Percentiles rank a stretch among this genome's conserved stretches.
phyloP scores from a whole-genome alignment of 257 asterid species.

The Cynanchum wilfordii region DNA sequence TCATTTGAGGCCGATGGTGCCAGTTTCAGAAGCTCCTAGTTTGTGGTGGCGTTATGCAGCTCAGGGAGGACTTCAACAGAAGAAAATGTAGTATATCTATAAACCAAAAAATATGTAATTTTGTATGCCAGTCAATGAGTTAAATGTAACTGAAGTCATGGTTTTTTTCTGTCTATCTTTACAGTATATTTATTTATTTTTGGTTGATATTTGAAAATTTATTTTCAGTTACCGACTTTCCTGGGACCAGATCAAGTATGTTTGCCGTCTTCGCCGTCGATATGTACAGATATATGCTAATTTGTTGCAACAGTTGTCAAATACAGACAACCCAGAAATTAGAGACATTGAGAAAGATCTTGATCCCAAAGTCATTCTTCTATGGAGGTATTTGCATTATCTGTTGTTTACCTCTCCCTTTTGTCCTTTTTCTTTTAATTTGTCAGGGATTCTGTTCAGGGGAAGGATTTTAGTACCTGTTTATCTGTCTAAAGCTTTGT shows the following conservation, averaged over 20 bases:
- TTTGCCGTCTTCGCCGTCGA: conserved; percentile 83
- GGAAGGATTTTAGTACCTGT: not conserved
- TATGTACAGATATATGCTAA: conserved; percentile 88
- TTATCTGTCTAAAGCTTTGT: not conserved
- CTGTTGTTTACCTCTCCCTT: conserved; percentile 2
- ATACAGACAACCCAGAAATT: conserved; percentile 43
- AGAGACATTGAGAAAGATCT: conserved; percentile 86
- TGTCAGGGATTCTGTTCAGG: not conserved
- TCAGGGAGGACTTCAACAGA: conserved; percentile 86
- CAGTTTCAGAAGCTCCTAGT: conserved; percentile 51
- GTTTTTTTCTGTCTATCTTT: not conserved
- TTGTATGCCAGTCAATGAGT: not conserved
- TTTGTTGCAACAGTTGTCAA: conserved; percentile 55
- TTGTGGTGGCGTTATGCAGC: conserved; percentile 98
- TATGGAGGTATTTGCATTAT: conserved; percentile 74
- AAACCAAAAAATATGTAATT: not conserved
- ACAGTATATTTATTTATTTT: not conserved
- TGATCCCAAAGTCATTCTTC: conserved; percentile 80
- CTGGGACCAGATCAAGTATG: conserved; percentile 78
- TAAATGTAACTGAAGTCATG: not conserved
- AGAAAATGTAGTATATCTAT: conserved; percentile 67
- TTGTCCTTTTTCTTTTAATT: conserved; percentile 7
- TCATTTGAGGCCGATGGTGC: conserved; percentile 83
- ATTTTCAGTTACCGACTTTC: conserved; percentile 75
- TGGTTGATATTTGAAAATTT: not conserved